Evolutionary conservation across 768 basidiomycete species (phyloP), one percentile per base, ranked within the genome.

Genomic region (Boletus edulis): DNA sequence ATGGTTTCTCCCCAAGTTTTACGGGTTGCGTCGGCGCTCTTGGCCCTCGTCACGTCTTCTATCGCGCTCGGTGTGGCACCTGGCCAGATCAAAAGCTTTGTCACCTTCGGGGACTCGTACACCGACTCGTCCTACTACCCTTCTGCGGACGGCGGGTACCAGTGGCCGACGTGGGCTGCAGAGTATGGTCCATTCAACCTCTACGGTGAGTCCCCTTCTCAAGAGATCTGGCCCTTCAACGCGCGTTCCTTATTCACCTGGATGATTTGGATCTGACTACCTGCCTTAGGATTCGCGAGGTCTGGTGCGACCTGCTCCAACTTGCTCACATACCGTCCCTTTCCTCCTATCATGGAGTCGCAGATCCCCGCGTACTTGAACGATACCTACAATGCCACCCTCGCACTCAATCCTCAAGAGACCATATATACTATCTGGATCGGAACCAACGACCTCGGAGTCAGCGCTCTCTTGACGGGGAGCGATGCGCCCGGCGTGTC

Each of bases 391-490:
- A 78, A 80, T 56, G 75, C 76, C 6, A 72, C 77, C 1, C 62
- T 82, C 20, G 62, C 57, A 17, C 52, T 62, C 46, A 12, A 60
- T 14, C 64, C 78, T 0, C 65, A 73, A 3, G 74, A 82, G 44
- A 87, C 86, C 1, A 57, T 87, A 3, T 87, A 83, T 64, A 81
- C 82, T 1, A 72, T 87, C 8, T 88, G 86, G 85, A 83, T 87
- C 55, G 85, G 86, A 14, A 84, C 83, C 4, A 83, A 82, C 57
- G 86, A 87, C 62, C 75, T 87, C 5, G 86, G 86, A 2, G 75
- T 64, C 12, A 74, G 73, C 45, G 77, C 80, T 5, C 71, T 87
- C 31, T 58, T 87, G 12, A 83, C 81, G 0, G 84, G 83, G 1
- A 72, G 72, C 18, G 74, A 76, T 51, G 68, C 52, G 1, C 67